Evolutionary conservation across 805 yeast species (phyloP).

Genomic region (Myxozyma geophila): DNA sequence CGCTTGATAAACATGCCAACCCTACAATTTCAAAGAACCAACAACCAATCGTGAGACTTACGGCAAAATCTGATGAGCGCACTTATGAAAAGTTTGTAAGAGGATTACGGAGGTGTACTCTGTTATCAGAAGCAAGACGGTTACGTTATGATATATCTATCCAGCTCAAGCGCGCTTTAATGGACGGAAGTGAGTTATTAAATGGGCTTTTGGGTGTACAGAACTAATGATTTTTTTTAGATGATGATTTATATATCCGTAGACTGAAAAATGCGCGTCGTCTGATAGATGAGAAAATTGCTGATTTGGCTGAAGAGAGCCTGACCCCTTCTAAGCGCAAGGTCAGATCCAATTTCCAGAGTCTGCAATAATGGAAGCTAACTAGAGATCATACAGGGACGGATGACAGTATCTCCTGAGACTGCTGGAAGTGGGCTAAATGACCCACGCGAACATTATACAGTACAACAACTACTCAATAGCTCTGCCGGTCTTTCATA

Average conservation of each 20-base stretch:
- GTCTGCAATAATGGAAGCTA: neutral
- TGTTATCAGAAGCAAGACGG: conserved; percentile 54
- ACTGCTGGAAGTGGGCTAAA: neutral
- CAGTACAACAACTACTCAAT: conserved; percentile 53
- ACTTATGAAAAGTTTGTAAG: conserved; percentile 51
- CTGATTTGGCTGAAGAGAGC: conserved; percentile 37
- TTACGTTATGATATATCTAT: conserved; percentile 53
- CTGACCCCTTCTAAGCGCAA: conserved; percentile 17
- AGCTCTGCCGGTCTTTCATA: conserved; percentile 55
- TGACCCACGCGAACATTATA: conserved; percentile 42
- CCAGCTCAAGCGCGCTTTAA: conserved; percentile 52
- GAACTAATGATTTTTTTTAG: conserved; percentile 39
- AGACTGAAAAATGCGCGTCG: conserved; percentile 45
- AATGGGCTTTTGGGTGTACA: neutral
- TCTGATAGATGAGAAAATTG: conserved; percentile 43
- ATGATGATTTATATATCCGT: conserved; percentile 37
- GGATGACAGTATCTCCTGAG: conserved; percentile 8
- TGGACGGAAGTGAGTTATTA: conserved; percentile 39
- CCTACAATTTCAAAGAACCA: conserved; percentile 20
- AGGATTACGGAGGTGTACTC: conserved; percentile 44
- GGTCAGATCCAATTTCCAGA: neutral
- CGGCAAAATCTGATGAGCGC: conserved; percentile 49
- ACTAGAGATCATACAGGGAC: neutral
- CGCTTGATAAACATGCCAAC: conserved; percentile 62
- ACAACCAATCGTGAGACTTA: conserved; percentile 42